Conservation (phyloP, 1,139 yeast species). For the Yamadazyma jaroonii region DNA sequence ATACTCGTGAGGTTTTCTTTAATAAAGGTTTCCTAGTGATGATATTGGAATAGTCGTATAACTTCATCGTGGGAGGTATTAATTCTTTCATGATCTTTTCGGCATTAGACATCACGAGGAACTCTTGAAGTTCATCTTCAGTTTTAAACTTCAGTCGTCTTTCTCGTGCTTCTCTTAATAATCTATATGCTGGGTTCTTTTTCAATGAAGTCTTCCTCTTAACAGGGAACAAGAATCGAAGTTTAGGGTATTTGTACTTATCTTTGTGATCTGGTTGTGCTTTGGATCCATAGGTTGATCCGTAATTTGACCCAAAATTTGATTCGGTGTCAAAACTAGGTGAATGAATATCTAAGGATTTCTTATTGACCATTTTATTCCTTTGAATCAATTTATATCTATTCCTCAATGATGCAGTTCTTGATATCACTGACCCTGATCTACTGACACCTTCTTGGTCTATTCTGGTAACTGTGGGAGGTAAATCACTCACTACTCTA, state of each 20-base stretch:
- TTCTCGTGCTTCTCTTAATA: constrained; percentile 14
- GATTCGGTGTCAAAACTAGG: constrained; percentile 6
- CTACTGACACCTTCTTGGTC: constrained; percentile 21
- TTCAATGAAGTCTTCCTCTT: constrained; percentile 35
- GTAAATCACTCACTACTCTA: constrained; percentile 10
- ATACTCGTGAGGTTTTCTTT: constrained; percentile 8
- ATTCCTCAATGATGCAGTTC: constrained; percentile 29
- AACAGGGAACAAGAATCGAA: constrained; percentile 34
- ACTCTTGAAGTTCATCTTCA: constrained; percentile 25
- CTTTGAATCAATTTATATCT: constrained; percentile 29
- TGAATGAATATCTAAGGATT: constrained; percentile 13
- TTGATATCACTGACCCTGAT: constrained; percentile 31
- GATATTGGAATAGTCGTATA: constrained; percentile 22
- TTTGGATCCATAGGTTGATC: background rate
- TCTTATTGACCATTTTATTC: constrained; percentile 27
- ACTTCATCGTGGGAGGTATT: constrained; percentile 28
- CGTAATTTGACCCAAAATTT: constrained; percentile 9
- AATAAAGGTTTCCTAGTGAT: constrained; percentile 21
- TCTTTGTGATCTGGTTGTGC: background rate
- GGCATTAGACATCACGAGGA: constrained; percentile 24
- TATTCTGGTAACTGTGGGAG: constrained; percentile 28
- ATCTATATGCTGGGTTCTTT: constrained; percentile 16
- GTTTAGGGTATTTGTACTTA: background rate
- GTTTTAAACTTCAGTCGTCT: constrained; percentile 24
- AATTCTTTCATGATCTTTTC: constrained; percentile 23